Evolutionary conservation across 768 basidiomycete species (phyloP), one percentile per base, ranked within the genome.

Genomic region (Psilocybe azurescens): DNA sequence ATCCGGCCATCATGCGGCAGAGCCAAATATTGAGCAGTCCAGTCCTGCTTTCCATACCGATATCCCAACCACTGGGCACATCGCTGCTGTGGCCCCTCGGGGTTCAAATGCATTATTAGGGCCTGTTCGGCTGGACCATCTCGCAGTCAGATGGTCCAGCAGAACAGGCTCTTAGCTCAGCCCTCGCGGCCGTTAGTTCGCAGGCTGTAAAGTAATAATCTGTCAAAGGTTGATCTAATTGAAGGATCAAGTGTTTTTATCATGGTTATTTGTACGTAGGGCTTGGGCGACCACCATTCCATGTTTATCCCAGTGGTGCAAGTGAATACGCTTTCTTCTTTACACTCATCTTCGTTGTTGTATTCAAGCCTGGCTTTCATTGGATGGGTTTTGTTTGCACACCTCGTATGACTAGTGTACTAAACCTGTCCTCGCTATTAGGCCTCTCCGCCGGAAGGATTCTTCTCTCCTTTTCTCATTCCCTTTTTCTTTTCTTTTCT

Each of bases 401-500:
- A 36, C 16, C n/a, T 16, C 33, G 14, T 53, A 6, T 30, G 33
- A 6, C 6, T 6, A 36, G 33, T 10, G 10, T 36, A 6, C 16
- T 20, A n/a, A 29, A 51, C 32, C 6, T 53, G 52, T 20, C 20
- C 20, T 20, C 20, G 36, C 2, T 53, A n/a, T 9, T 5, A 50
- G 47, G 47, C 47, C 20, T 50, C 49, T 47, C 49, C 49, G 48
- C 56, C 41, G 14, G 50, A 53, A 57, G 61, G 56, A 56, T 46
- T 41, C 51, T 47, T 53, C 58, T 32, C 29, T 59, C 18, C 36
- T 32, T 53, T 24, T 32, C n/a, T 18, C 16, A 30, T 18, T 30
- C 30, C 41, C 14, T 38, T 38, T 55, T 24, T 20, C 20, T 20
- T 20, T 20, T 20, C 20, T 20, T 20, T 20, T 20, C 20, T 20